These are phyloP conservation scores for Murraya koenigii DNA, from an alignment of 345 rosid genomes.

Conservation along the genomic window DNA sequence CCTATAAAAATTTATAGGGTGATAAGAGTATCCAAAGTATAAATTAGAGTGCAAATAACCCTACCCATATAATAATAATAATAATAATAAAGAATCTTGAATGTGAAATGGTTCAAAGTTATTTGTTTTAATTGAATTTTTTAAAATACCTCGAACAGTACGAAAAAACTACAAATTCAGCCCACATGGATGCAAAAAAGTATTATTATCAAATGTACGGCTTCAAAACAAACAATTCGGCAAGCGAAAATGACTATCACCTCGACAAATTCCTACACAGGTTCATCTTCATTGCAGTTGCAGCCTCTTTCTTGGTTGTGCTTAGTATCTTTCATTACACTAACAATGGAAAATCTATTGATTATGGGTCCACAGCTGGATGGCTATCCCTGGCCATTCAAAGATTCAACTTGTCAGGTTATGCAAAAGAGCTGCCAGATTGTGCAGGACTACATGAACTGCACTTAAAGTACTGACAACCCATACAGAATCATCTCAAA, in stretches of 20 bases:
- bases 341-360: background rate
- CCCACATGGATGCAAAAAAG: background rate
- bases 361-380: background rate
- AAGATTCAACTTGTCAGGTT: background rate
- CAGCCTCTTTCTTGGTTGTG: too few species aligned
- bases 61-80: too few species aligned
- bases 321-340: too few species aligned
- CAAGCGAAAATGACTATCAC: background rate
- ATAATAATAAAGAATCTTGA: too few species aligned
- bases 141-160: too few species aligned
- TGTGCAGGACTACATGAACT: background rate
- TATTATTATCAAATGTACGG: background rate
- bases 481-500: background rate
- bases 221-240: background rate
- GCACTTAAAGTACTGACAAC: background rate
- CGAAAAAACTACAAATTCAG: background rate
- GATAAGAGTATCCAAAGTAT: too few species aligned
- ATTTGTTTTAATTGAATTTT: too few species aligned
- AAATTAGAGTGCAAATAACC: too few species aligned
- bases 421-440: background rate
- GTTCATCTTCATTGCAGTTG: too few species aligned
- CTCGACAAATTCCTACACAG: background rate
- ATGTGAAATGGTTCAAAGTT: too few species aligned
- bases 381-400: too few species aligned
- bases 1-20: fast-evolving